Base-by-base conservation (phyloP, 2,329 filamentous ascomycete species). In the Monilinia fructicola region DNA sequence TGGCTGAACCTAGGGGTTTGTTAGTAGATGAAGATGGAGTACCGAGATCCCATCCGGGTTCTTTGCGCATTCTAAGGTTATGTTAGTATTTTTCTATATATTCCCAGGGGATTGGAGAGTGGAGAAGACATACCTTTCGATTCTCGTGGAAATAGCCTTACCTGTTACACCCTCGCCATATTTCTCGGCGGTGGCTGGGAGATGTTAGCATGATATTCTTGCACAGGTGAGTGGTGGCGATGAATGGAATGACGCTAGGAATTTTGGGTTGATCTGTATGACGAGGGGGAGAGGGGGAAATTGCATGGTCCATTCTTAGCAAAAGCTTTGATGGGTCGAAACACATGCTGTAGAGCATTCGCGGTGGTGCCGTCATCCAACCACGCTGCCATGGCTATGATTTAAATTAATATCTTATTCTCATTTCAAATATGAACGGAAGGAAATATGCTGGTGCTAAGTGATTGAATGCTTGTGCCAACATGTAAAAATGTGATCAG, bases 81-180 rank as follows among this genome's bases (percentile, higher is more conserved):
- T 12, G 65, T 66, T 42, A 66, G 50, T 42, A 26, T n/a, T 21
- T 14, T 12, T 4, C 12, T 12, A 4, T 16, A 14, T 2, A 21
- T 3, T 14, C 11, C 7, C 1, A 48, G 1, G 21, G 26, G 46
- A 12, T 21, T 21, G 21, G 5, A 23, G 23, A 4, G 2, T 7
- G 1, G 26, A 5, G 14, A 35, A 12, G 23, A 63, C 52, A 44
- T 66, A 67, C 59, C 73, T 71, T 60, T 74, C 71, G 53, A 75
- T 73, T 23, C 73, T 71, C 21, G 68, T 71, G 23, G 70, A 71
- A 4, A 75, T 69, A 60, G 73, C 74, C 64, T 75, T 75, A 69
- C 72, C 73, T 53, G 70, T 72, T 4, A 68, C 68, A 44, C 72
- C 70, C 31, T 74, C 71, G 23, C 71, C 73, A 31, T 68, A 73